Conservation (phyloP, 441 rosid genomes). For the Corymbia calophylla region DNA sequence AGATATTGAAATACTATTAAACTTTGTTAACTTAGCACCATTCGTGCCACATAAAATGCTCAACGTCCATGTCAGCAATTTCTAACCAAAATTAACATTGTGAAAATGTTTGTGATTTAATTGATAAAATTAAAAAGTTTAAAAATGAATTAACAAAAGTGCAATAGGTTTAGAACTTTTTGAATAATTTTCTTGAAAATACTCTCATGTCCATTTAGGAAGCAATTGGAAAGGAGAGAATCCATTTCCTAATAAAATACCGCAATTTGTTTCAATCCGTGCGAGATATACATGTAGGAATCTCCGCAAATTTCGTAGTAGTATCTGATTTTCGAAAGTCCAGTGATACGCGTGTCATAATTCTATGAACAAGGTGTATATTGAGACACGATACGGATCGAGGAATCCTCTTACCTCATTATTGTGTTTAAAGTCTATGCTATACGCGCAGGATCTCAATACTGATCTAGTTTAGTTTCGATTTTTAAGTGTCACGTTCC, state of each 20-base stretch:
- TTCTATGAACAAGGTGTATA: background rate
- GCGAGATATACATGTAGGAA: background rate
- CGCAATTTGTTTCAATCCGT: background rate
- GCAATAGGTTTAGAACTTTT: background rate
- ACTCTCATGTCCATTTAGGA: background rate
- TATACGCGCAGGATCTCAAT: background rate
- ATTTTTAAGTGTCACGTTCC: background rate
- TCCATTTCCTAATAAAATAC: background rate
- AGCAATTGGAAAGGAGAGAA: background rate
- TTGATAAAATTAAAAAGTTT: no score
- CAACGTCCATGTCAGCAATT: accelerated
- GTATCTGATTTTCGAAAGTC: background rate
- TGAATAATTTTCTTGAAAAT: background rate
- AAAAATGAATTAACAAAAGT: accelerated
- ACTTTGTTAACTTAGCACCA: no score
- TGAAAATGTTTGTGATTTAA: no score
- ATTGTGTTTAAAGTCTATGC: background rate
- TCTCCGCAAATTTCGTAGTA: background rate
- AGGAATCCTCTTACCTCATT: background rate
- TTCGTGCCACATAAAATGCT: accelerated
- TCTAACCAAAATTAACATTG: accelerated
- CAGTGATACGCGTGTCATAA: accelerated
- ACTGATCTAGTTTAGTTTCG: background rate
- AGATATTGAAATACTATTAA: background rate
- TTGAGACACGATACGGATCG: background rate